Evolutionary conservation across 2,329 filamentous ascomycete species (phyloP).

Genomic region (Alternaria longipes): DNA sequence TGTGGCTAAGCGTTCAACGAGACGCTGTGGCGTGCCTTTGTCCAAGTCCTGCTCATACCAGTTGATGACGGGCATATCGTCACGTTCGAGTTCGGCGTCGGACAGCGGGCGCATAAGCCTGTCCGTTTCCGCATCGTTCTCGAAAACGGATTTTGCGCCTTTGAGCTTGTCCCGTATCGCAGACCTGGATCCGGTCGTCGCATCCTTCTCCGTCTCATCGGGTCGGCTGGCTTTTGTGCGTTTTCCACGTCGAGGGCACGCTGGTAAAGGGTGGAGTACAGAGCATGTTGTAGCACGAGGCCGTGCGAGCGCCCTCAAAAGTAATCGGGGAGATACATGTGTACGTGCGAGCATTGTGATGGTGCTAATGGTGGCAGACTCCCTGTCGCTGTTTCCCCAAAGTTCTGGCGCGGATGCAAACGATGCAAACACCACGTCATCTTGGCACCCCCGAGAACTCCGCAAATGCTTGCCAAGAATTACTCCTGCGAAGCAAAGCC

Average conservation of each 20-base stretch:
- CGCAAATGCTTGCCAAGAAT: constrained; percentile 17
- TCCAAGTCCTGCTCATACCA: constrained; percentile 45
- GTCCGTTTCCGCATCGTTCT: constrained; percentile 16
- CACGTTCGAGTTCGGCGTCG: constrained; percentile 32
- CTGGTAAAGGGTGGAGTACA: constrained; percentile 24
- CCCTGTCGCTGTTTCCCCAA: constrained; percentile 3
- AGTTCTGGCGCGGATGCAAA: constrained; percentile 19
- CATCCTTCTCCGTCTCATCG: constrained; percentile 14
- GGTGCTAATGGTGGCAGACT: not conserved
- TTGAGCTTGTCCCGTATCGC: constrained; percentile 11
- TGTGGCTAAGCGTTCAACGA: constrained; percentile 36
- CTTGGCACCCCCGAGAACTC: constrained; percentile 41
- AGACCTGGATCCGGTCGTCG: constrained; percentile 1
- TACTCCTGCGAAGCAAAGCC: not conserved
- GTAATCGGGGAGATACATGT: constrained; percentile 38
- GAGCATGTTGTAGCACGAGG: constrained; percentile 31
- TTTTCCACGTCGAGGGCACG: constrained; percentile 34
- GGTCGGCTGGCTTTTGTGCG: constrained; percentile 24
- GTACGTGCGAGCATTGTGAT: constrained; percentile 31
- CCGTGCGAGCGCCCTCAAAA: constrained; percentile 37
- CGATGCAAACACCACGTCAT: constrained; percentile 19
- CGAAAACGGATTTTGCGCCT: constrained; percentile 6
- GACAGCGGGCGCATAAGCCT: constrained; percentile 24
- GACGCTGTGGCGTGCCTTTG: constrained; percentile 31
- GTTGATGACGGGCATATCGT: constrained; percentile 32